Evolutionary conservation across 2,329 filamentous ascomycete genomes (phyloP).

Genomic region (Hypoxylon sp.): DNA sequence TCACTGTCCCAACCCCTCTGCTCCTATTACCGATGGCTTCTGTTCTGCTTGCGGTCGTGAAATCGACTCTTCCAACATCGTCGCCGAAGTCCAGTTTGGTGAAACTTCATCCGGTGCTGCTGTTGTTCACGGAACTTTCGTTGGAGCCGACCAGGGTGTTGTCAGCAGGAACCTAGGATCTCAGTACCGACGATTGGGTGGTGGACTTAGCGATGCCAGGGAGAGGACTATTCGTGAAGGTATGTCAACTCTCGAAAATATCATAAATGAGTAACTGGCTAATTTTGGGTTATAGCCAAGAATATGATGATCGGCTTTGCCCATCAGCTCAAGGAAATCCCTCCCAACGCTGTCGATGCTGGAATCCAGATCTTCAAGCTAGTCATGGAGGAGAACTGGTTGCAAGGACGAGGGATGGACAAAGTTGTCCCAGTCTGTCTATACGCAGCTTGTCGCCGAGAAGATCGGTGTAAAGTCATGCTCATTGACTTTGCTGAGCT

Average conservation of each 20-base stretch:
- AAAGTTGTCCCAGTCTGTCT: conserved; percentile 92
- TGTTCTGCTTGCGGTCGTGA: conserved; percentile 90
- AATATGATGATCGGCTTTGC: conserved; percentile 74
- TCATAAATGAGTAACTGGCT: conserved; percentile 43
- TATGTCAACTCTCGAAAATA: conserved; percentile 27
- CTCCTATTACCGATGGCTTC: conserved; percentile 70
- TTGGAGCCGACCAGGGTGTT: conserved; percentile 87
- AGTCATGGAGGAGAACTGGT: conserved; percentile 80
- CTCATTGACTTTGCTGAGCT: conserved; percentile 96
- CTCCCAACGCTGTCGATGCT: conserved; percentile 73
- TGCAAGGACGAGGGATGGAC: conserved; percentile 86
- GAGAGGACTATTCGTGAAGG: conserved; percentile 72
- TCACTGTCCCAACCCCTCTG: conserved; percentile 71
- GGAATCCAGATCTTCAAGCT: conserved; percentile 83
- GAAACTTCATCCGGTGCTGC: conserved; percentile 89
- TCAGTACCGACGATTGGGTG: conserved; percentile 72
- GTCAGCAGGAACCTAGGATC: conserved; percentile 78
- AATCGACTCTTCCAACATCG: conserved; percentile 88
- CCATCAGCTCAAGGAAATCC: conserved; percentile 68
- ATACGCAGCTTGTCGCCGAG: conserved; percentile 87
- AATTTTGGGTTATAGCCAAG: conserved; percentile 55
- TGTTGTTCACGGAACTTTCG: conserved; percentile 89
- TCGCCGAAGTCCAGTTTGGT: conserved; percentile 91
- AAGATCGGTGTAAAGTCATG: conserved; percentile 86
- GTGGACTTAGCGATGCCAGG: conserved; percentile 67